Evolutionary conservation across 2,329 filamentous ascomycete species (phyloP).

Genomic region (Fusarium praegraminearum): DNA sequence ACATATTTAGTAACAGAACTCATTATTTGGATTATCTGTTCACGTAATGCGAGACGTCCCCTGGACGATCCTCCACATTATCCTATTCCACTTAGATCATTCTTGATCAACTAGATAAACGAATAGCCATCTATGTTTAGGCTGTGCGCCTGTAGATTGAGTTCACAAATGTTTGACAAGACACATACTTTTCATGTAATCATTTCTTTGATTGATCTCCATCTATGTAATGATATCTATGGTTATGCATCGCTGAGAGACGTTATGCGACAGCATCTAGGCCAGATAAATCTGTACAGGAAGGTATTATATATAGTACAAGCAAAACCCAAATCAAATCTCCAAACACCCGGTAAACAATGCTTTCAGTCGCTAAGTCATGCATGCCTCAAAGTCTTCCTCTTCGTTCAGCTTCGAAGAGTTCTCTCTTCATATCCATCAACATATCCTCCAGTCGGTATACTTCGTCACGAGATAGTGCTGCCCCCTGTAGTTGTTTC

Average conservation of each 20-base stretch:
- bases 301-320: constrained; percentile 37
- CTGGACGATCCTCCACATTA: no score
- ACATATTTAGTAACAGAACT: no score
- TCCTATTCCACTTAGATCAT: no score
- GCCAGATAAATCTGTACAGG: constrained; percentile 26
- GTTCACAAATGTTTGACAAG: not conserved
- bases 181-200: constrained; percentile 15
- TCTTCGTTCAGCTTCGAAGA: constrained; percentile 77
- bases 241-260: constrained; percentile 27
- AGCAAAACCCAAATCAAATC: constrained; percentile 25
- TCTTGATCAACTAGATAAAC: no score
- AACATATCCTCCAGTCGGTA: constrained; percentile 80
- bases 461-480: constrained; percentile 73
- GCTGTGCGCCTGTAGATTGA: not conserved
- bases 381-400: constrained; percentile 55
- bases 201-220: constrained; percentile 26
- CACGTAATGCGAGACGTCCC: no score
- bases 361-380: constrained; percentile 31
- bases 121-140: not conserved
- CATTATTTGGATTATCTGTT: no score
- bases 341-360: constrained; percentile 36
- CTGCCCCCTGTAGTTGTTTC: constrained; percentile 67
- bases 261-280: constrained; percentile 16
- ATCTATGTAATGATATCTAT: constrained; percentile 36
- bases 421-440: constrained; percentile 80